A percentile compares a stretch with the other conserved stretches of the same genome.
Evolutionary conservation across 768 basidiomycete genomes (phyloP).

Genomic region (Pisolithus marmoratus): DNA sequence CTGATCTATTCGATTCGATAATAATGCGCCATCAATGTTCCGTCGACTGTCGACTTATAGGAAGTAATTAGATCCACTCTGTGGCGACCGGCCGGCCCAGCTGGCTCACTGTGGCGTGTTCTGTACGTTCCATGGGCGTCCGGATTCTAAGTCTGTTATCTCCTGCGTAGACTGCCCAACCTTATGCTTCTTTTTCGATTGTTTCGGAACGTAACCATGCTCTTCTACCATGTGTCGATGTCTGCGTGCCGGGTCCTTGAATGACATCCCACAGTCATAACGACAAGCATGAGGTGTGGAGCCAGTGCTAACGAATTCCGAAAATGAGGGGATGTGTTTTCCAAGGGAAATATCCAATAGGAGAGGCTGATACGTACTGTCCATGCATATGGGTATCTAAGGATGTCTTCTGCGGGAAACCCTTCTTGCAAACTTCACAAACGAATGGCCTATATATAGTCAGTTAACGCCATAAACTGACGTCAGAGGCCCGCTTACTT

Average conservation of each 20-base stretch:
- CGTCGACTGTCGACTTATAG: neutral
- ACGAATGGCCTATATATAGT: constrained; percentile 38
- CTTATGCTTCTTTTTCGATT: constrained; percentile 40
- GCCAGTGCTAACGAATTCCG: constrained; percentile 41
- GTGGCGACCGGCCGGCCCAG: constrained; percentile 4
- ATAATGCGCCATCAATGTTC: neutral
- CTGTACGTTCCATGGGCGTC: constrained; percentile 28
- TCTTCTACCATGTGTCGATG: constrained; percentile 52
- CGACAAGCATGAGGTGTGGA: constrained; percentile 49
- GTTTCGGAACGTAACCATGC: constrained; percentile 47
- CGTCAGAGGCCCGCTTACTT: constrained; percentile 38
- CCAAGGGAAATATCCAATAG: constrained; percentile 21
- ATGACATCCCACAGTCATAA: constrained; percentile 44
- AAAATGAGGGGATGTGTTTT: neutral
- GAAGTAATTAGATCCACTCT: neutral
- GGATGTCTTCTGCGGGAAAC: constrained; percentile 56
- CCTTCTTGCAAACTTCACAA: constrained; percentile 47
- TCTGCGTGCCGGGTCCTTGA: constrained; percentile 61
- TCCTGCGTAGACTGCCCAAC: constrained; percentile 27
- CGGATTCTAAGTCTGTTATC: constrained; percentile 17
- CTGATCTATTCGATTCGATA: neutral
- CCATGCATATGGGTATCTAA: constrained; percentile 52
- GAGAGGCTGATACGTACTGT: constrained; percentile 32
- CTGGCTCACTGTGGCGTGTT: constrained; percentile 20
- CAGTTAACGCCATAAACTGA: constrained; percentile 10